A percentile compares a stretch with the other conserved stretches of the same genome.
Evolutionary conservation across 495 filamentous ascomycete genomes (phyloP).

Genomic region (Penicillium manginii): DNA sequence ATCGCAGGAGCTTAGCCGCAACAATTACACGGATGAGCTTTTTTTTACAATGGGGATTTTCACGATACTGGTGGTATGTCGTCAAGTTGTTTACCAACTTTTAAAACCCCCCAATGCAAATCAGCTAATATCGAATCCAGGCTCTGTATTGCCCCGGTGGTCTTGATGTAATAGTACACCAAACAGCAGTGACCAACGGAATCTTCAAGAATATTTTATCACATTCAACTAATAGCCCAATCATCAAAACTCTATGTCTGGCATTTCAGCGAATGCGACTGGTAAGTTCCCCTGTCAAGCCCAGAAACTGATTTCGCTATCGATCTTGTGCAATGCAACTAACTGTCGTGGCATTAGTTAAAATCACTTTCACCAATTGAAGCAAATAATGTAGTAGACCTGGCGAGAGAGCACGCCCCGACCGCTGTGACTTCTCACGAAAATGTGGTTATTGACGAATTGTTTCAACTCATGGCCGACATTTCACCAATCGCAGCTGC

Average conservation of each 20-base stretch:
- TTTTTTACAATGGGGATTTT: constrained; percentile 15
- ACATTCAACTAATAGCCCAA: not conserved
- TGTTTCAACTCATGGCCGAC: constrained; percentile 5
- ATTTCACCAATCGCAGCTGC: constrained; percentile 2
- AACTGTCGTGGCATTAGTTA: constrained; percentile 3
- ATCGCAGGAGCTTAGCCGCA: constrained; percentile 9
- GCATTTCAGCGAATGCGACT: constrained; percentile 12
- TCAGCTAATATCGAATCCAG: not conserved
- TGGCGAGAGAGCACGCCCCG: not conserved
- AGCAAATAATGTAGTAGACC: not conserved
- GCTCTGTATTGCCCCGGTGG: constrained; percentile 6
- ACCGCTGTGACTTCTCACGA: not conserved
- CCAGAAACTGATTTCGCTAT: not conserved
- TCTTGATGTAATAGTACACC: constrained; percentile 9
- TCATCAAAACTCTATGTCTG: constrained; percentile 2
- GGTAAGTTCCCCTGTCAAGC: not conserved
- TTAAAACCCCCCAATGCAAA: not conserved
- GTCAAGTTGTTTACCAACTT: too few species aligned
- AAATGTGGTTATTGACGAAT: constrained; percentile 1
- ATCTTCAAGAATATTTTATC: constrained; percentile 1
- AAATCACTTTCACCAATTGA: constrained; percentile 9
- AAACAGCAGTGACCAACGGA: constrained; percentile 8
- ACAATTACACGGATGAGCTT: constrained; percentile 13
- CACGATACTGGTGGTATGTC: constrained; percentile 13
- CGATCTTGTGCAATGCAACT: not conserved